Evolutionary conservation across 2,329 filamentous ascomycete genomes (phyloP).

Genomic region (Calonectria henricotiae): DNA sequence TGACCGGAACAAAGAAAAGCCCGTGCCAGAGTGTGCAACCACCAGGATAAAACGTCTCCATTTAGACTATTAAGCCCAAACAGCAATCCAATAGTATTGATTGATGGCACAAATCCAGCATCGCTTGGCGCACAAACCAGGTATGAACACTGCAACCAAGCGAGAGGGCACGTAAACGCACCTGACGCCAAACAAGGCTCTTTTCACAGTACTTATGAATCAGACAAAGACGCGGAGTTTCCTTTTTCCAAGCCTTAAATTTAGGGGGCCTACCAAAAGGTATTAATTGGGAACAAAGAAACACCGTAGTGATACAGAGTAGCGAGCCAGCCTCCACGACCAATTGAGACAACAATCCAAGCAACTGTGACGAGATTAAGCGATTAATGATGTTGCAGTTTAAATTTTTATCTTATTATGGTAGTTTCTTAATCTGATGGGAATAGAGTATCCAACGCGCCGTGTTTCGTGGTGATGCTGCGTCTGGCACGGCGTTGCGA

Average conservation of each 20-base stretch:
- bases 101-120: background rate
- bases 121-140: background rate
- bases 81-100: background rate
- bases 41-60: background rate
- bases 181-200: background rate
- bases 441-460: too few species aligned
- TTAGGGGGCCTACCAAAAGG: too few species aligned
- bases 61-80: background rate
- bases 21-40: constrained; percentile 1
- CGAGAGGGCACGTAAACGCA: background rate
- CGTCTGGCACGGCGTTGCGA: too few species aligned
- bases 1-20: background rate
- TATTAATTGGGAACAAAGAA: background rate
- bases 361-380: background rate
- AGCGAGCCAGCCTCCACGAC: background rate
- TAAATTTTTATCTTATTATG: background rate
- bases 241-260: background rate
- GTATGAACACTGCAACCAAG: background rate
- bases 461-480: too few species aligned
- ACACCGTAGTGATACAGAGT: background rate
- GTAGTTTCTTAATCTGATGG: background rate
- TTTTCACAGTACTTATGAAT: background rate
- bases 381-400: background rate
- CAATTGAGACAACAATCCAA: background rate
- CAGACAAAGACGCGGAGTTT: background rate